phyloP scores from a whole-genome alignment of 441 rosid genomes.

The Geranium incanum region DNA sequence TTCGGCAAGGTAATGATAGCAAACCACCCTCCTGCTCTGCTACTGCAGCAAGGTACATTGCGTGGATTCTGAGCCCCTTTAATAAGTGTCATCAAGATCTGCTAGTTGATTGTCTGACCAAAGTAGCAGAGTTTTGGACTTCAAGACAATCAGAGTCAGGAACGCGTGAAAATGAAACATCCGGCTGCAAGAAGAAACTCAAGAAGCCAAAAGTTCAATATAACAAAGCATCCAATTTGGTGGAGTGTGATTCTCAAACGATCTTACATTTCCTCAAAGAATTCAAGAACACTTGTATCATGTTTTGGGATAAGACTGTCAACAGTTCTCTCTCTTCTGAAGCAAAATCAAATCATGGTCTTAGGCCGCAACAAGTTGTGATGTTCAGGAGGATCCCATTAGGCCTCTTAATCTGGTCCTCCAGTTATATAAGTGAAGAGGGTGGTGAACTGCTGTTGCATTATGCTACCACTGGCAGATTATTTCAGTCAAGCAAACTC shows the following conservation, averaged over 20 bases:
- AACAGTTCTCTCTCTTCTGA: conserved; percentile 23
- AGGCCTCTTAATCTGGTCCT: conserved; percentile 48
- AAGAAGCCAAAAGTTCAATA: conserved; percentile 32
- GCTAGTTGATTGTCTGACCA: conserved; percentile 39
- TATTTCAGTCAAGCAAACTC: conserved; percentile 21
- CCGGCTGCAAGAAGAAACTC: conserved; percentile 39
- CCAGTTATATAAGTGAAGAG: conserved; percentile 35
- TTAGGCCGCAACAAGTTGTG: conserved; percentile 23
- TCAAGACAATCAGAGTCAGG: conserved; percentile 26
- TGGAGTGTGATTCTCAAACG: conserved; percentile 25
- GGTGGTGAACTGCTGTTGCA: conserved; percentile 57
- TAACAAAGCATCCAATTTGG: conserved; percentile 18
- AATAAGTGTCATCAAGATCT: conserved; percentile 40
- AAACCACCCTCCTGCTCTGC: conserved; percentile 23
- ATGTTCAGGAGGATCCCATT: conserved; percentile 50
- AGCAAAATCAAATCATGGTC: conserved; percentile 18
- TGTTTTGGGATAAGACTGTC: conserved; percentile 18
- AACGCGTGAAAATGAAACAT: conserved; percentile 23
- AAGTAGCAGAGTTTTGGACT: conserved; percentile 44
- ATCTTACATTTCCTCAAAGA: conserved; percentile 44
- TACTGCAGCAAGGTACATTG: conserved; percentile 61
- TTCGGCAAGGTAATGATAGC: conserved; percentile 24
- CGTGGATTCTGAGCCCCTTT: conserved; percentile 58
- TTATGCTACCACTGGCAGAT: conserved; percentile 55
- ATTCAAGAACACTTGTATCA: conserved; percentile 30